Evolutionary conservation across 2,329 filamentous ascomycete species (phyloP), one percentile per base, ranked within the genome.

Genomic region (Xylaria sp.): DNA sequence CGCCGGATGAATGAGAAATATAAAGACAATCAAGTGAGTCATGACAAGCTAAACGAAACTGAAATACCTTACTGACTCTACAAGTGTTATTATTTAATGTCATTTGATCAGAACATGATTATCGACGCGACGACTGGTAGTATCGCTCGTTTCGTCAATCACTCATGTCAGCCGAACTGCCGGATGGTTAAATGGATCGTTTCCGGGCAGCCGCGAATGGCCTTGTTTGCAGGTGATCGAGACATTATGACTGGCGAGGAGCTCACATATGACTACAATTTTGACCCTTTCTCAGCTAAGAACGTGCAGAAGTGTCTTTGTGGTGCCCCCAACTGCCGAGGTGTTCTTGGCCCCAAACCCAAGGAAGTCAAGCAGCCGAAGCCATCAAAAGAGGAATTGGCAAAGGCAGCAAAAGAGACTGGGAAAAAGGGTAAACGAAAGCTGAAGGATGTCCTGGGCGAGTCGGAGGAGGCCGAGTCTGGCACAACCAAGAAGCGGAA

Each of bases 141-240:
- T 72, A 97, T 98, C 80, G 95, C 96, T 76, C 92, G 96, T 64
- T 99, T 99, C 79, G 94, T 99, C 79, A 99, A 99, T 78, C 96
- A 99, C 80, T 97, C 94, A 19, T 99, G 96, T 81, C 91, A 93
- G 65, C 96, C 96, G 2, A 99, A 99, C 78, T 98, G 95, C 81
- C 89, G 92, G 70, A 98, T 99, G 94, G 93, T 97, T 76, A 98
- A 98, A 80, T 97, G 94, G 93, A 95, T 94, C 69, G 96, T 99
- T 63, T 90, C 90, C 57, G 94, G 94, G 32, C 94, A 97, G 79
- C 95, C 95, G 50, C 90, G 96, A 64, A 98, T 99, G 93, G 96
- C 94, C 17, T 88, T 99, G 0, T 99, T 99, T 78, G 96, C 96
- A 12, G 95, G 95, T 36, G 92, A 97, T 74, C 85, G 86, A 56